A percentile compares a stretch with the other conserved stretches of the same genome.
phyloP scores from a whole-genome alignment of 768 basidiomycete genomes.

The Leccinellum luteum region DNA sequence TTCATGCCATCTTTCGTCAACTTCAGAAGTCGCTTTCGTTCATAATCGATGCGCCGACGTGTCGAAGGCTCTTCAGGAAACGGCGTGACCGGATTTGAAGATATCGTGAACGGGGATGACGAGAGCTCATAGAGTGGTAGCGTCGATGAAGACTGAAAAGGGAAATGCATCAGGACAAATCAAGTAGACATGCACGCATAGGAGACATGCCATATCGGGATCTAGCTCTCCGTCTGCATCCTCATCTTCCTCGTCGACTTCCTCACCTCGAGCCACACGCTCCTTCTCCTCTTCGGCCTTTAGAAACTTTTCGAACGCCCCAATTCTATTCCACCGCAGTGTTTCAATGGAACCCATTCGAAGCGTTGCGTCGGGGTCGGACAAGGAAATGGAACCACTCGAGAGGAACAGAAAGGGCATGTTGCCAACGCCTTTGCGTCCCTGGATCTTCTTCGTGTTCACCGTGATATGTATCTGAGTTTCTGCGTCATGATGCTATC shows the following conservation, averaged over 20 bases:
- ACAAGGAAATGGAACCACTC: slow-evolving; percentile 36
- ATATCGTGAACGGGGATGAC: slow-evolving; percentile 24
- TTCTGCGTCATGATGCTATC: slow-evolving; percentile 51
- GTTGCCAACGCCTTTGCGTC: slow-evolving; percentile 58
- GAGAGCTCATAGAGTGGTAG: slow-evolving; percentile 26
- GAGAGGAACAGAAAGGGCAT: slow-evolving; percentile 60
- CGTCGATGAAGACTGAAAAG: slow-evolving; percentile 26
- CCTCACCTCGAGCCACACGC: slow-evolving; percentile 14
- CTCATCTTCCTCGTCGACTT: slow-evolving; percentile 19
- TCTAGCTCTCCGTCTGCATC: slow-evolving; percentile 28
- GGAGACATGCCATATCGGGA: slow-evolving; percentile 25
- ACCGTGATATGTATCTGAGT: slow-evolving; percentile 61
- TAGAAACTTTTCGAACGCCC: slow-evolving; percentile 26
- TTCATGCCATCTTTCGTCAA: slow-evolving; percentile 30
- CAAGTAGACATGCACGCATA: background rate
- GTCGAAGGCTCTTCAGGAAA: slow-evolving; percentile 26
- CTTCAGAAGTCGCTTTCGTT: slow-evolving; percentile 27
- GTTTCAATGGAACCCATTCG: slow-evolving; percentile 24
- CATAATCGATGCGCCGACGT: slow-evolving; percentile 31
- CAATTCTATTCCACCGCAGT: slow-evolving; percentile 30
- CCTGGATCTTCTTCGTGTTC: slow-evolving; percentile 49
- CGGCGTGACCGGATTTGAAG: slow-evolving; percentile 31
- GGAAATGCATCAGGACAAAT: background rate
- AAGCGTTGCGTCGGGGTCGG: slow-evolving; percentile 20
- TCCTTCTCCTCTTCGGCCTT: slow-evolving; percentile 30